Conservation (phyloP, 108 stramenopile species). For the Aurantiochytrium sp. region DNA sequence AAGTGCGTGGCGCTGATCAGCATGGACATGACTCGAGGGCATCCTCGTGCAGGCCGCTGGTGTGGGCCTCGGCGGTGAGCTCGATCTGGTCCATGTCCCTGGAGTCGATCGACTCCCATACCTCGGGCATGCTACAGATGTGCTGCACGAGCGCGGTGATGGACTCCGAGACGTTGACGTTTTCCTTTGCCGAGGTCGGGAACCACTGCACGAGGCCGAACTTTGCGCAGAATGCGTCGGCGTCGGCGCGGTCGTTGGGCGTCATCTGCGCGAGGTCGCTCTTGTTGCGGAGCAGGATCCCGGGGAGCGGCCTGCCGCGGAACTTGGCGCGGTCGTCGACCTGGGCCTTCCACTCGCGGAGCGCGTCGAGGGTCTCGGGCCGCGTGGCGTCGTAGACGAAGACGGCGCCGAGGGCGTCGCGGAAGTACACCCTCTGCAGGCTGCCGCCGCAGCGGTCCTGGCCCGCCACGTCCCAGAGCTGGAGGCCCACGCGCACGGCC, state of each 20-base stretch:
- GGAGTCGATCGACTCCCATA: neutral
- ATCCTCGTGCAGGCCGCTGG: neutral
- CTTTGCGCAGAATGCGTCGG: neutral
- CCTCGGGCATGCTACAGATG: neutral
- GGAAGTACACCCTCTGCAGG: slow-evolving; percentile 40
- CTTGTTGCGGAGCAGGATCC: slow-evolving; percentile 48
- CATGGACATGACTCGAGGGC: neutral
- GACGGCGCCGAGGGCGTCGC: slow-evolving; percentile 44
- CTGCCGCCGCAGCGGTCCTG: slow-evolving; percentile 33
- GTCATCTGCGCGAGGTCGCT: neutral
- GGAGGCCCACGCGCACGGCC: neutral
- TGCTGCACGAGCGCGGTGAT: neutral
- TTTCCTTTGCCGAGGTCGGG: slow-evolving; percentile 27
- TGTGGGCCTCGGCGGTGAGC: neutral
- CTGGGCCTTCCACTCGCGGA: slow-evolving; percentile 46
- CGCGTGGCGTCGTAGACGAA: slow-evolving; percentile 44
- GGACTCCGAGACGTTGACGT: neutral
- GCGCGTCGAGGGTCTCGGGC: slow-evolving; percentile 39
- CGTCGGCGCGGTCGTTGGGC: neutral
- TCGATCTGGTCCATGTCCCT: neutral
- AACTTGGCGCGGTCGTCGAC: slow-evolving; percentile 43
- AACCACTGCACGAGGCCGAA: slow-evolving; percentile 25
- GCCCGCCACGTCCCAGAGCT: slow-evolving; percentile 37
- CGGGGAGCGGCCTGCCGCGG: slow-evolving; percentile 46
- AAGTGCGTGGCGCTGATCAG: too few species aligned